Conservation (phyloP, 2,329 filamentous ascomycete species). For the Fusarium tjaetaba region DNA sequence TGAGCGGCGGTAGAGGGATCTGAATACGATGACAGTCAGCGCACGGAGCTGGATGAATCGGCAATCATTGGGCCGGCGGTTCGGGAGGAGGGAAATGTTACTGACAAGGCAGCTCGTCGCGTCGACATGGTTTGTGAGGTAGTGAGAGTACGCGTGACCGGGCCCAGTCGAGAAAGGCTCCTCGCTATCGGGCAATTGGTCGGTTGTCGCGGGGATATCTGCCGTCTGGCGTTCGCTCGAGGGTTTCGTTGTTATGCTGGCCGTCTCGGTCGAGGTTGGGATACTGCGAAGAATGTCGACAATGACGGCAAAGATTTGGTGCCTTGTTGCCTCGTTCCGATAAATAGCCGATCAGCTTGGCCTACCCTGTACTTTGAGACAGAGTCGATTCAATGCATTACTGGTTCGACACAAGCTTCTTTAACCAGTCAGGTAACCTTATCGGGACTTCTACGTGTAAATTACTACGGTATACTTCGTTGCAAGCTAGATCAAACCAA, state of each 20-base stretch:
- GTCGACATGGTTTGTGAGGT: constrained; percentile 43
- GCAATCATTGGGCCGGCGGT: constrained; percentile 10
- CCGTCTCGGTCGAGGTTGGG: constrained; percentile 22
- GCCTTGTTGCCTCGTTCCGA: constrained; percentile 39
- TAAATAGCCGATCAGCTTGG: constrained; percentile 19
- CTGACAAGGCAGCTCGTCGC: constrained; percentile 63
- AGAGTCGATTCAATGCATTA: neutral
- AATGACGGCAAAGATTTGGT: constrained; percentile 30
- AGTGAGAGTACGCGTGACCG: constrained; percentile 15
- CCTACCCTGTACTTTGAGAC: neutral
- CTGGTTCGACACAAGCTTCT: neutral
- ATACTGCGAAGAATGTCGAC: constrained; percentile 29
- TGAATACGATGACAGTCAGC: constrained; percentile 46
- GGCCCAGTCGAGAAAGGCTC: constrained; percentile 27
- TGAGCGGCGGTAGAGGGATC: constrained; percentile 88
- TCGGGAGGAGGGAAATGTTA: constrained; percentile 25
- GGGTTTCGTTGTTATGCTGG: constrained; percentile 15
- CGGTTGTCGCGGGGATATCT: constrained; percentile 19
- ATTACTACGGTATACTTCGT: fast-evolving
- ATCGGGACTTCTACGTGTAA: neutral
- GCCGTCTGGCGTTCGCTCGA: constrained; percentile 27
- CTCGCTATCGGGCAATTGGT: constrained; percentile 34
- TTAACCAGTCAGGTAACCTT: neutral
- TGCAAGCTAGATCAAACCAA: neutral
- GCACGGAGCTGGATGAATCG: neutral